Base-by-base conservation (phyloP, 371 early-diverging fungal species). In the Amoeboaphelidium occidentale region DNA sequence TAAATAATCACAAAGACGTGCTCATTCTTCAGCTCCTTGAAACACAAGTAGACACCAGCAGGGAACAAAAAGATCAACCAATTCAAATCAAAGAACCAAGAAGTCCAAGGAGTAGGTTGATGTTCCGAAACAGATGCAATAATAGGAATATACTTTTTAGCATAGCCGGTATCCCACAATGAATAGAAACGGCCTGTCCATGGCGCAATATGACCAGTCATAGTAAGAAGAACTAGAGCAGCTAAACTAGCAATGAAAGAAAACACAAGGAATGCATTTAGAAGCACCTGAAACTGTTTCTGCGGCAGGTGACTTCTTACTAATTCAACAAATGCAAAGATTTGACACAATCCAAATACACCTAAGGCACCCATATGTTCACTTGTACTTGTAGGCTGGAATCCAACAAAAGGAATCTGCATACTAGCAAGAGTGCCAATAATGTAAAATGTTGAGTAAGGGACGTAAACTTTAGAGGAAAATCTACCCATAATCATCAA, bases 51-150 rank as follows among this genome's bases (percentile, higher is more conserved):
- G 32, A 96, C 71, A 23, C 96, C 96, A 10, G 88, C 97, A 2
- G 97, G 97, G 71, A 94, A 86, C 23, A 91, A 57, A 61, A 84
- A 79, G 49, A 96, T 74, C 20, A 94, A 72, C 66, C 89, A 69
- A 50, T 94, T 80, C 27, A 97, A 71, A 56, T 97, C 97, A 60
- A 97, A 90, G 70, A 96, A 96, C 73, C 93, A 92, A 27, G 90
- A 81, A n/a, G 92, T 72, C 97, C 97, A 97, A 0, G 94, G 78
- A 2, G 97, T 93, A 24, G 97, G 97, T 63, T 96, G 97, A 69
- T 97, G 97, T 61, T 97, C 97, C 4, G 93, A 93, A 23, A 97
- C 97, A 3, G 96, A 94, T 0, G 97, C 97, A 61, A 97, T 97
- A 55, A 97, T 92, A 0, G 97, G 97, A 61, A 96, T 94, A 60